Base-by-base conservation (phyloP, 805 yeast species). In the Saccharomycopsis guyanensis region DNA sequence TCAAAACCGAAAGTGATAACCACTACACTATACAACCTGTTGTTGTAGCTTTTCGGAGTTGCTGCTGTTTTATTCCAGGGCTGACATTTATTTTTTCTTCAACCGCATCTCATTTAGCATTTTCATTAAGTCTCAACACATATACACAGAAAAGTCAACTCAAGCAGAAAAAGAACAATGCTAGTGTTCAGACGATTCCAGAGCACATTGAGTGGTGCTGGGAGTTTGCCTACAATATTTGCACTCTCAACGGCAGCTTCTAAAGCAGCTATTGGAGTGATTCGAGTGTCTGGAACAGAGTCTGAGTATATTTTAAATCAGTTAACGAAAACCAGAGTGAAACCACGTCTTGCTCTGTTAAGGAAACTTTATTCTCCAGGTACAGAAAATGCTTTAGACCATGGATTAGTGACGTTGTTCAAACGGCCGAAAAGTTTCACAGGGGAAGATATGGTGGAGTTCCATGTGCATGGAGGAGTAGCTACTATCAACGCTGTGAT, bases 391-490 rank as follows among this genome's bases (percentile, higher is more conserved):
- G 47, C 89, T 2, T 62, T 93, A 6, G 98, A 93, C 63, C 83
- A 86, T 51, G 86, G 96, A 0, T 62, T 93, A 16, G 68, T 82
- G 0, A 56, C 88, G 1, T 81, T 65, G 57, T 89, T 91, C 63
- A 61, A 75, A 15, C 73, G 73, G 1, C 97, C 97, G 0, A 66
- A 71, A 12, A 81, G 96, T 0, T 93, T 81, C 57, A 93, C 97
- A 0, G 98, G 98, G 1, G 97, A 93, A 60, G 96, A 91, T 55
- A 56, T 83, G 22, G 66, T 89, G 7, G 98, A 93, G 57, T 60
- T 93, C n/a, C 97, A 93, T 58, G 63, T 86, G 2, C 98, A 93
- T 62, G 98, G 98, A 3, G 97, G 97, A 3, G 78, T 73, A 10
- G 96, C 97, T 0, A 86, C 91, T 1, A 75, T 86, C 2, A 68